A percentile compares a stretch with the other conserved stretches of the same genome.
phyloP scores from a whole-genome alignment of 2,329 filamentous ascomycete species.

The Dryadomyces sulphureus region DNA sequence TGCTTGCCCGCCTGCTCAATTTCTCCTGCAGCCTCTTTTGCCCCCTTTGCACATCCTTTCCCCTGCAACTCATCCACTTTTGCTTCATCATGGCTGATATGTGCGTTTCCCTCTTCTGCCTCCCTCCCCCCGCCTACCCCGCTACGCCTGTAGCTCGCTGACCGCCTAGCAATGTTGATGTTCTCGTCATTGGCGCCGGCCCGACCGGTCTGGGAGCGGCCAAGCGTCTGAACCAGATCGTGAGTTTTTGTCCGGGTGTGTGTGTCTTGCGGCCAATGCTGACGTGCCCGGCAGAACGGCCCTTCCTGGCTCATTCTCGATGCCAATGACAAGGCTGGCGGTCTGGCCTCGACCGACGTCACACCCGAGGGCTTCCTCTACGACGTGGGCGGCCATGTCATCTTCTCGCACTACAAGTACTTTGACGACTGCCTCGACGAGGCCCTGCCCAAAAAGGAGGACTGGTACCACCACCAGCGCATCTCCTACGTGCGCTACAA shows the following conservation, averaged over 20 bases:
- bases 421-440: conserved; percentile 98
- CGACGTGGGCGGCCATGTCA: conserved; percentile 96
- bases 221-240: conserved; percentile 93
- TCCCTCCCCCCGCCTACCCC: background rate
- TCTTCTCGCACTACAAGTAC: conserved; percentile 99
- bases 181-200: conserved; percentile 94
- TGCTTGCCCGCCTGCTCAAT: background rate
- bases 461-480: conserved; percentile 97
- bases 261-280: conserved; percentile 3
- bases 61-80: background rate
- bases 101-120: background rate
- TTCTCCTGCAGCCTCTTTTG: background rate
- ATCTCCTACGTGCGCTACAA: conserved; percentile 99
- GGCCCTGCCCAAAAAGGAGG: conserved; percentile 80
- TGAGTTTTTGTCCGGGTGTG: too few relatives aligned
- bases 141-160: background rate
- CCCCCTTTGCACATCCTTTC: background rate
- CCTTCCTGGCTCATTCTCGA: conserved; percentile 96
- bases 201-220: conserved; percentile 95
- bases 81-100: conserved; percentile 3
- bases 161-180: conserved; percentile 64
- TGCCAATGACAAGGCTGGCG: conserved; percentile 79
- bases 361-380: conserved; percentile 97
- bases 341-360: conserved; percentile 87
- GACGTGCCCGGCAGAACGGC: conserved; percentile 47